phyloP scores from a whole-genome alignment of 306 rosid genomes.

The Lotus japonicus region DNA sequence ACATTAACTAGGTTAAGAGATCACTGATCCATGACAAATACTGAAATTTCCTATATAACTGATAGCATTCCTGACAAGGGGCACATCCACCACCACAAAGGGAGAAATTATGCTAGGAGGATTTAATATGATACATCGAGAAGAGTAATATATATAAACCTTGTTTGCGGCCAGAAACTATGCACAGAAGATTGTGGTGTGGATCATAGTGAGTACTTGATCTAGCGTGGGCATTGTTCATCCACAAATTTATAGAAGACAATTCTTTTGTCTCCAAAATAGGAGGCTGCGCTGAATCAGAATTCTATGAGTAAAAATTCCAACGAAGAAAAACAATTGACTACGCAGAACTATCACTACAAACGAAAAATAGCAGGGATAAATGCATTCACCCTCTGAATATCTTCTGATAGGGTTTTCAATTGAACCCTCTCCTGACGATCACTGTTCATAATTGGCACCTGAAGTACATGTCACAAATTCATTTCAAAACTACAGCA shows the following conservation, averaged over 20 bases:
- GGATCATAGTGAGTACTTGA: constrained; percentile 99
- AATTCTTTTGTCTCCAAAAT: constrained; percentile 54
- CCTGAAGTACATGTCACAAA: constrained; percentile 39
- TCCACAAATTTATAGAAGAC: constrained; percentile 84
- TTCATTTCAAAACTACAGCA: not conserved
- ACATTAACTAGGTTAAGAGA: constrained; percentile 7
- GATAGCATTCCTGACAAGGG: constrained; percentile 11
- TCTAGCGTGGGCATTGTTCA: constrained; percentile 80
- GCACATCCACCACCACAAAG: not conserved
- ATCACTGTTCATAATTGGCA: constrained; percentile 57
- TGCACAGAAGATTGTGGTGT: constrained; percentile 80
- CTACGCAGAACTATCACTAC: not conserved
- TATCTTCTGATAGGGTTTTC: constrained; percentile 55
- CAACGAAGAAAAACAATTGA: not conserved
- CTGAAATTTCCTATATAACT: constrained; percentile 3
- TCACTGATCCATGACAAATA: not conserved
- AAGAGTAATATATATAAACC: constrained; percentile 26
- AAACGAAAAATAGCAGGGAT: constrained; percentile 12
- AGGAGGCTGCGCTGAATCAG: constrained; percentile 47
- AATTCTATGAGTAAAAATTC: constrained; percentile 2
- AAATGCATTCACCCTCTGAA: constrained; percentile 48
- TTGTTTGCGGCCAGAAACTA: constrained; percentile 83
- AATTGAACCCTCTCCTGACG: constrained; percentile 63
- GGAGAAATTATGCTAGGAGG: not conserved
- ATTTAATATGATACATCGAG: not conserved